phyloP scores from a whole-genome alignment of 768 basidiomycete species.

The Tremella fuciformis region DNA sequence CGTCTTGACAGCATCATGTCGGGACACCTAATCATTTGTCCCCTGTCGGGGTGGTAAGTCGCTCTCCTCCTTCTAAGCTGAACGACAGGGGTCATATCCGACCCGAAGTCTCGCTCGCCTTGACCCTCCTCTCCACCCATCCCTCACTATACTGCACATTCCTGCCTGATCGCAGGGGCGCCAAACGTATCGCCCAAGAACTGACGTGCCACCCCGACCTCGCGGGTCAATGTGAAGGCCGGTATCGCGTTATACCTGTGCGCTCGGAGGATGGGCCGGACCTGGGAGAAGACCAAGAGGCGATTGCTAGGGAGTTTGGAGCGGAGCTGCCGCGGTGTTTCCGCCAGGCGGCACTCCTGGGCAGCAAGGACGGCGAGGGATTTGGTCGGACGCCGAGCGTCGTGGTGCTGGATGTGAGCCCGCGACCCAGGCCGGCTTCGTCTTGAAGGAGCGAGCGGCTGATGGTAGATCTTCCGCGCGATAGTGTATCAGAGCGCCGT shows the following conservation, averaged over 20 bases:
- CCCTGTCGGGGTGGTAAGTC: neutral
- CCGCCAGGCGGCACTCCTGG: neutral
- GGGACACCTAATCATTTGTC: neutral
- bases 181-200: neutral
- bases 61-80: neutral
- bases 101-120: neutral
- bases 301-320: neutral
- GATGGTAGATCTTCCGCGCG: constrained; percentile 1
- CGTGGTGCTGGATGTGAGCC: neutral
- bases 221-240: neutral
- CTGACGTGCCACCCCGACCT: neutral
- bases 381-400: neutral
- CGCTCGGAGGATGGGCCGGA: neutral
- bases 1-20: no score
- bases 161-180: neutral
- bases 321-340: neutral
- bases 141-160: constrained; percentile 3
- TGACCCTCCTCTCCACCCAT: neutral
- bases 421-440: neutral
- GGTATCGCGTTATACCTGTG: neutral
- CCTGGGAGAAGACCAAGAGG: neutral
- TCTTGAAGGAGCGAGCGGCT: neutral
- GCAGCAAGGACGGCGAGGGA: neutral
- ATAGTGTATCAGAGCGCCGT: neutral
- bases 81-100: neutral